Evolutionary conservation across 495 filamentous ascomycete species (phyloP).

Genomic region (Letharia columbiana): DNA sequence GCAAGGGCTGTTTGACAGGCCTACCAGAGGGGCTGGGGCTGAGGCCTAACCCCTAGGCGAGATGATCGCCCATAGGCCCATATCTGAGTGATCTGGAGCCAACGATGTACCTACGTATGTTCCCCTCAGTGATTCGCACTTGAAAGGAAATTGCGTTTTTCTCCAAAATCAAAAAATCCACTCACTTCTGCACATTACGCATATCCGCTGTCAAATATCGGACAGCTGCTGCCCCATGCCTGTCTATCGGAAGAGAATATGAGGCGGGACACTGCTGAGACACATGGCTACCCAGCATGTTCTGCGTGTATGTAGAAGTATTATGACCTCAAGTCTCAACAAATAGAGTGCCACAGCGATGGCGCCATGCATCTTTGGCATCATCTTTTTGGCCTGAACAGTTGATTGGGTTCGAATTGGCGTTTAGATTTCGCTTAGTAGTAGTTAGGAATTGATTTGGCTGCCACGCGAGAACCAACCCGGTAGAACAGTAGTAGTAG

Average conservation of each 20-base stretch:
- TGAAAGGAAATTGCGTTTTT: no score
- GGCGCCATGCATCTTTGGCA: no score
- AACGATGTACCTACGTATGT: not conserved
- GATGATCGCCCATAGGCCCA: not conserved
- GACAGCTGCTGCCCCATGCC: not conserved
- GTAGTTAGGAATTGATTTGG: not conserved
- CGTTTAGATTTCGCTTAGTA: no score
- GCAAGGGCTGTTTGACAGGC: not conserved
- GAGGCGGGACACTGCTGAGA: not conserved
- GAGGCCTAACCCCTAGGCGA: not conserved
- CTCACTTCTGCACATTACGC: not conserved
- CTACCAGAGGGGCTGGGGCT: not conserved
- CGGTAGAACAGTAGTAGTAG: no score
- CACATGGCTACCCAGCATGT: not conserved
- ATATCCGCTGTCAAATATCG: not conserved
- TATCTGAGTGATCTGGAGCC: slow-evolving; percentile 5
- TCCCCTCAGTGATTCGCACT: not conserved
- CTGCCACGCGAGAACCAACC: not conserved
- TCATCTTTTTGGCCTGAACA: no score
- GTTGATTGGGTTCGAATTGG: no score
- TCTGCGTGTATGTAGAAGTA: not conserved
- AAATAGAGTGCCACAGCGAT: no score
- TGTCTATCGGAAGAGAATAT: not conserved
- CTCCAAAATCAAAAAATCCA: not conserved
- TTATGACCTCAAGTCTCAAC: not conserved